phyloP scores from a whole-genome alignment of 495 filamentous ascomycete genomes.

The Trichoderma asperelloides region DNA sequence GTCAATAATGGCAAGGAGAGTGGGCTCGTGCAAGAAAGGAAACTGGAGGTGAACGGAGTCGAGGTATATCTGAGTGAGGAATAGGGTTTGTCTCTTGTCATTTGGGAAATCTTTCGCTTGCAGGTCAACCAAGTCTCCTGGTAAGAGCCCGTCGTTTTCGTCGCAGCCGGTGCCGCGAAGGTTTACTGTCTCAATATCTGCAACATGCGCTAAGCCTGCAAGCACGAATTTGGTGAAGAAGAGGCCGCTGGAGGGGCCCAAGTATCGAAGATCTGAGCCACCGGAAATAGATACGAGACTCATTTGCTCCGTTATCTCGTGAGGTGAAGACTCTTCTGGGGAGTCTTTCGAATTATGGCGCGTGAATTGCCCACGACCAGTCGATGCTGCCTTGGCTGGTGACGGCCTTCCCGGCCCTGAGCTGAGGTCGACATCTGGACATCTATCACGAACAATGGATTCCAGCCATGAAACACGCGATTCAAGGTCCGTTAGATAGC shows the following conservation, averaged over 20 bases:
- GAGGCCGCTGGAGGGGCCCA: conserved; percentile 1
- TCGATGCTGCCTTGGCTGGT: not conserved
- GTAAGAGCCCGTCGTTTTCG: not conserved
- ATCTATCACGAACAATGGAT: not conserved
- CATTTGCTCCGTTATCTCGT: conserved; percentile 1
- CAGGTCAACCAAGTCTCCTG: not conserved
- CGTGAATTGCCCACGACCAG: not conserved
- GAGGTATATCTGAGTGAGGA: conserved; percentile 1
- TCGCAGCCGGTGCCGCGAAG: not conserved
- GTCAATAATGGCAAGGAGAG: not conserved
- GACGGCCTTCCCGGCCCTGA: not conserved
- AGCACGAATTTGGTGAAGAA: conserved; percentile 5
- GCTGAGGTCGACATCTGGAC: conserved; percentile 3
- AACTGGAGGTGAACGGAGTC: not conserved
- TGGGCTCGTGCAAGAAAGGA: not conserved
- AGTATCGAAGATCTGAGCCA: not conserved
- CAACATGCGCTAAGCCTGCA: not conserved
- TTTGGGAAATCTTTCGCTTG: not conserved
- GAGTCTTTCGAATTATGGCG: not conserved
- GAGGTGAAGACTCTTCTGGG: not conserved
- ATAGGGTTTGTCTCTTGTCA: not conserved
- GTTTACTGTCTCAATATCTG: not conserved
- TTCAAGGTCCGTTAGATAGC: not conserved
- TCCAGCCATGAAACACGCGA: not conserved
- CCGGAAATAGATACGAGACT: not conserved